phyloP scores from a whole-genome alignment of 169 alveolate genomes.

The Plasmodium gaboni region DNA sequence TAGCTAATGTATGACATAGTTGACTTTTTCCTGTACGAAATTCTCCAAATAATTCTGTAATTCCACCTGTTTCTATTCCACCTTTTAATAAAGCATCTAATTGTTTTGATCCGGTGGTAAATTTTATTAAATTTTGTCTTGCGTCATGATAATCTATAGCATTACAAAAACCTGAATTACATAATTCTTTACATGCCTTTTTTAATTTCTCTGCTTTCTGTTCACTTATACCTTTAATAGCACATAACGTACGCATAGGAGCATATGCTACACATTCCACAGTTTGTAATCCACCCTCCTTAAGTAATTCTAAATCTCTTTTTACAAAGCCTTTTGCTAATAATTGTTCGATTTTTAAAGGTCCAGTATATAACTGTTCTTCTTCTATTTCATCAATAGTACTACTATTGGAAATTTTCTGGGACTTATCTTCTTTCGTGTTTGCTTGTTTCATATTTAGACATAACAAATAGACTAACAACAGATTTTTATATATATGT shows the following conservation, averaged over 20 bases:
- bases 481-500: too few relatives aligned
- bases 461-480: slow-evolving; percentile 17
- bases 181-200: slow-evolving; percentile 93
- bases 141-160: slow-evolving; percentile 94
- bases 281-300: slow-evolving; percentile 89
- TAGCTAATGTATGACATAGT: slow-evolving; percentile 96
- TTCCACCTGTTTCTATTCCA: slow-evolving; percentile 97
- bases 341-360: slow-evolving; percentile 87
- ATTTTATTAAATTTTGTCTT: slow-evolving; percentile 92
- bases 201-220: slow-evolving; percentile 96
- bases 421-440: slow-evolving; percentile 77
- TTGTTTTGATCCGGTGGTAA: slow-evolving; percentile 96
- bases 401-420: slow-evolving; percentile 35
- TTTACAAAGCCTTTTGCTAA: slow-evolving; percentile 88
- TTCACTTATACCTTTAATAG: slow-evolving; percentile 97
- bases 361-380: slow-evolving; percentile 82
- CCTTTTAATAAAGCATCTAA: slow-evolving; percentile 97
- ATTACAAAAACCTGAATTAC: slow-evolving; percentile 93
- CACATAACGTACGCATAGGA: slow-evolving; percentile 91
- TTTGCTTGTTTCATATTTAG: slow-evolving; percentile 60
- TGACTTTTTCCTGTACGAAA: slow-evolving; percentile 99
- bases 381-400: slow-evolving; percentile 71
- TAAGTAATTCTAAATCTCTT: slow-evolving; percentile 93
- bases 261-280: slow-evolving; percentile 95
- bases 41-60: slow-evolving; percentile 99